Percentiles rank a stretch among this genome's conserved stretches.
Conservation (phyloP, 495 filamentous ascomycete species). For the Amorphotheca resinae region DNA sequence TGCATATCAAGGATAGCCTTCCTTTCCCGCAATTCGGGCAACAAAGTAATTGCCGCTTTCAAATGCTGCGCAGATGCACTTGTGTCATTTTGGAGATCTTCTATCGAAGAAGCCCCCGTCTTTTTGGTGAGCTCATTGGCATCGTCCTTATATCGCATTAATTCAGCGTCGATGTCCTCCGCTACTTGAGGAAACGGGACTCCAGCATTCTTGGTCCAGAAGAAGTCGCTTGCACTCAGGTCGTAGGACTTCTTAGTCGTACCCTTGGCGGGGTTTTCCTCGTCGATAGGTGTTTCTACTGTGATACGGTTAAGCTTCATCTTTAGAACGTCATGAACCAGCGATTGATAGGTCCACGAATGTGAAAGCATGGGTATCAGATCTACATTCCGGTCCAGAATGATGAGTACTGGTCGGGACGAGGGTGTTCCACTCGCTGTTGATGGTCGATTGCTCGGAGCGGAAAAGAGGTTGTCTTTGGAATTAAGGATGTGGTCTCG, state of each 20-base stretch:
- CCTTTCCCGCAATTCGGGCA: conserved; percentile 85
- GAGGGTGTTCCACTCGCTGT: conserved; percentile 42
- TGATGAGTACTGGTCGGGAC: conserved; percentile 71
- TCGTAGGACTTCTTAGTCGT: conserved; percentile 78
- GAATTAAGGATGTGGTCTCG: conserved; percentile 95
- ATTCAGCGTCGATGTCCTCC: conserved; percentile 86
- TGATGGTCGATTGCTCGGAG: conserved; percentile 33
- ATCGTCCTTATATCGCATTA: conserved; percentile 91
- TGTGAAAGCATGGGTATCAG: conserved; percentile 97
- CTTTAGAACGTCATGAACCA: conserved; percentile 86
- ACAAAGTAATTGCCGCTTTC: conserved; percentile 83
- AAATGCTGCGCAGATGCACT: conserved; percentile 85
- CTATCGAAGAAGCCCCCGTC: conserved; percentile 83
- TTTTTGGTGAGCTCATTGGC: conserved; percentile 90
- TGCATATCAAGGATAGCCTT: conserved; percentile 94
- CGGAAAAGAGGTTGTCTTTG: conserved; percentile 85
- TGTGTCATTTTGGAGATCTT: conserved; percentile 84
- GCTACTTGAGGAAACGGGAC: conserved; percentile 92
- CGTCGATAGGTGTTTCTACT: conserved; percentile 68
- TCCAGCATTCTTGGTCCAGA: conserved; percentile 92
- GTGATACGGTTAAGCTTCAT: conserved; percentile 97
- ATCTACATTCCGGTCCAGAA: conserved; percentile 91
- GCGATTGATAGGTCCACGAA: conserved; percentile 96
- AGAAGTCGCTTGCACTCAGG: conserved; percentile 83
- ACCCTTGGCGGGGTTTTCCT: conserved; percentile 56